phyloP scores from a whole-genome alignment of 768 basidiomycete species.

The Pisolithus microcarpus region DNA sequence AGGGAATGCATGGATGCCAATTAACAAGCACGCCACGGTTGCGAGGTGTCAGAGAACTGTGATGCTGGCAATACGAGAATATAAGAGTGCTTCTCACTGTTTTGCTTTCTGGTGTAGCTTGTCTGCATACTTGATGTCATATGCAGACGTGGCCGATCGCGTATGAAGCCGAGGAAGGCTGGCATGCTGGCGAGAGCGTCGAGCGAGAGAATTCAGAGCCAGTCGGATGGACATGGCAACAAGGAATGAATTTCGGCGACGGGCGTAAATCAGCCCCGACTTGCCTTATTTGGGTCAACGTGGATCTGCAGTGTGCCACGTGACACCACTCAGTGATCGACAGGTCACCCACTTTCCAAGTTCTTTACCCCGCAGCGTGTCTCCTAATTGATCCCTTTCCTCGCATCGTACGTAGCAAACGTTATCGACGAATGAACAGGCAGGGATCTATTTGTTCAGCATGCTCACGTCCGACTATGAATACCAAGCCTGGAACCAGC shows the following conservation, averaged over 20 bases:
- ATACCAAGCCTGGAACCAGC: background rate
- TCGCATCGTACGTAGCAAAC: background rate
- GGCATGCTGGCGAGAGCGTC: background rate
- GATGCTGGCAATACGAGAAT: constrained; percentile 2
- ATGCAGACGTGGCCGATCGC: constrained; percentile 6
- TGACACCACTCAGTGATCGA: too few relatives aligned
- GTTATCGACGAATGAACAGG: background rate
- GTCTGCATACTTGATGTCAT: constrained; percentile 31
- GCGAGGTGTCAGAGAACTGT: constrained; percentile 13
- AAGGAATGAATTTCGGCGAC: background rate
- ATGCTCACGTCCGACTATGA: background rate
- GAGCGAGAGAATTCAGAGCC: background rate
- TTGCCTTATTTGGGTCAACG: background rate
- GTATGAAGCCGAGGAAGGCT: constrained; percentile 9
- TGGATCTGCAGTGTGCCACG: background rate
- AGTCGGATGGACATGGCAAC: background rate
- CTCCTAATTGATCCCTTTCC: background rate
- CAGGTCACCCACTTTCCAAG: too few relatives aligned
- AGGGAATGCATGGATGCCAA: background rate
- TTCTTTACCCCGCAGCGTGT: too few relatives aligned
- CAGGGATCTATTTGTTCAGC: background rate
- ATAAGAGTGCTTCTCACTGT: constrained; percentile 42
- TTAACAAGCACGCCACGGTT: constrained; percentile 7
- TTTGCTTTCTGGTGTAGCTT: constrained; percentile 58
- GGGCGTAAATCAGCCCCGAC: background rate